Base-by-base conservation (phyloP, 805 yeast genomes). In the Metschnikowia proteae region DNA sequence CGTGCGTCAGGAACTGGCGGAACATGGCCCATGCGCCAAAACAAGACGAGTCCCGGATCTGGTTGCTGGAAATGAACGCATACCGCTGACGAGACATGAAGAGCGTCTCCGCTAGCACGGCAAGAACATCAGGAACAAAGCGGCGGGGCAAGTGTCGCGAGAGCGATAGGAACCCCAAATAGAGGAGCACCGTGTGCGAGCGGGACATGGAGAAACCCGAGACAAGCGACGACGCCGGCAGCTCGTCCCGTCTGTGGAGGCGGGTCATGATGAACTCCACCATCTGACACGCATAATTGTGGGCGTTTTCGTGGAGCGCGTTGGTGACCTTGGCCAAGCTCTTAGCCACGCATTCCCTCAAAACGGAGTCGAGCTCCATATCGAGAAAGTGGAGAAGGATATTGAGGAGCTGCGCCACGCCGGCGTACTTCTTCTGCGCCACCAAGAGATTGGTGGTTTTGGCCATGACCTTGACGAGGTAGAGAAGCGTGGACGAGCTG, bases 21-120 rank as follows among this genome's bases (percentile, higher is more conserved):
- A 80, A 74, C 13, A 86, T 46, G 0, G 96, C 79, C 98, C 98
- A 91, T n/a, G 81, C 66, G 0, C 87, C 80, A 59, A 86, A 91
- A 63, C 95, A 86, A 0, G 92, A 81, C 0, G 97, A 82, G 63
- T 91, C 98, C 49, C 96, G 74, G 1, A 92, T 76, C 55, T 84
- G 88, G 2, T 78, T 66, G 0, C 96, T 96, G 5, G 78, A 62
- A 0, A 81, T 68, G 23, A 71, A 68, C 0, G 82, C 77, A 5
- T 81, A 58, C 40, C 76, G 65, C 28, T 71, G 68, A 52, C 84
- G 88, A 48, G 83, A 84, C 45, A 86, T 76, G 50, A 76, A 81
- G 3, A 84, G 63, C 0, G 74, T 69, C 34, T 61, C 59, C 25
- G 73, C 73, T 2, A 82, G 60, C 4, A 86, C 64, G 5, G 71